phyloP scores from a whole-genome alignment of 2,329 filamentous ascomycete genomes.

The Fusarium tjaetaba region DNA sequence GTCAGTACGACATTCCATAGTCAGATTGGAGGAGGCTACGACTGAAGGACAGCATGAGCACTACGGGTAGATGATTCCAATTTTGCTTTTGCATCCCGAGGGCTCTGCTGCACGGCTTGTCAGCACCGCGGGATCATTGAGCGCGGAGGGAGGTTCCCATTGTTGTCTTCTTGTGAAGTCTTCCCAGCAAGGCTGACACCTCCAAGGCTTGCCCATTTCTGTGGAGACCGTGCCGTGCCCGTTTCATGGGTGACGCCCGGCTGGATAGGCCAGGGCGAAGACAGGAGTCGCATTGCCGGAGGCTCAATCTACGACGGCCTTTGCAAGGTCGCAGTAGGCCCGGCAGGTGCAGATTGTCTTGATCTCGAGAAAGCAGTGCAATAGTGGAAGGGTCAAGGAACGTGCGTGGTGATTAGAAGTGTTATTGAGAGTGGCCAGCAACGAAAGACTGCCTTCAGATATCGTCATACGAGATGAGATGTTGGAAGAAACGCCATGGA shows the following conservation, averaged over 20 bases:
- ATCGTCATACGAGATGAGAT: conserved; percentile 10
- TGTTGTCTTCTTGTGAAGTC: conserved; percentile 36
- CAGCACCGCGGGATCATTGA: conserved; percentile 33
- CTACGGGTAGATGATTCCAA: conserved; percentile 44
- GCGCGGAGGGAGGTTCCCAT: conserved; percentile 31
- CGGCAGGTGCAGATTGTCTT: conserved; percentile 45
- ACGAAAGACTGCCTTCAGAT: conserved; percentile 2
- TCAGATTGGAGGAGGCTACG: conserved; percentile 78
- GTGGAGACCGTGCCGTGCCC: conserved; percentile 38
- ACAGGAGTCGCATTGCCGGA: conserved; percentile 35
- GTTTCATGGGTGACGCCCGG: conserved; percentile 33
- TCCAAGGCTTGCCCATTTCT: conserved; percentile 27
- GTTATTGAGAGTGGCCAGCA: conserved; percentile 8
- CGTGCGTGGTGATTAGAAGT: conserved; percentile 8
- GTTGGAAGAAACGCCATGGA: conserved; percentile 14
- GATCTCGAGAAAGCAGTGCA: conserved; percentile 40
- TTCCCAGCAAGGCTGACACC: conserved; percentile 35
- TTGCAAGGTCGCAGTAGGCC: conserved; percentile 34
- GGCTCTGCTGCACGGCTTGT: conserved; percentile 40
- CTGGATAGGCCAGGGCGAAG: conserved; percentile 34
- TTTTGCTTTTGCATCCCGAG: conserved; percentile 46
- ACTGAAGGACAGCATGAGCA: conserved; percentile 53
- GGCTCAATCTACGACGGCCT: conserved; percentile 33
- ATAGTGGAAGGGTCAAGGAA: conserved; percentile 29
- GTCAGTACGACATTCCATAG: conserved; percentile 97